Percentiles rank a stretch among this genome's conserved stretches.
These are phyloP conservation scores for Cyberlindnera sargentensis DNA, from an alignment of 805 yeast species.

Conservation along the genomic window DNA sequence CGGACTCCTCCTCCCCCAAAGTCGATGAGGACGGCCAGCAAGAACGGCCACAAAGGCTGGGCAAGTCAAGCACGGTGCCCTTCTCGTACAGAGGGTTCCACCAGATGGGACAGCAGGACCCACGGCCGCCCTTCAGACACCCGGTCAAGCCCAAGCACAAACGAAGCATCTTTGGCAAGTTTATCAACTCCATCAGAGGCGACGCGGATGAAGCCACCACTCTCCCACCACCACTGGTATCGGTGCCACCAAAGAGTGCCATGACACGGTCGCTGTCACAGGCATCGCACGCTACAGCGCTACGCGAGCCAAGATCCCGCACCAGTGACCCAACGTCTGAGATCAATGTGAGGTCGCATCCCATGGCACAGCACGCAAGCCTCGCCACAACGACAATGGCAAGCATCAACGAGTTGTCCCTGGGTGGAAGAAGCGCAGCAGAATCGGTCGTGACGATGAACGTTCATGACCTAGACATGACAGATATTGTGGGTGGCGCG, in stretches of 20 bases:
- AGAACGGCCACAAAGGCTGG: background rate
- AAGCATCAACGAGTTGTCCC: background rate
- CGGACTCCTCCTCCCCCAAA: constrained; percentile 5
- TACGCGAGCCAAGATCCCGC: background rate
- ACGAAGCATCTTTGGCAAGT: constrained; percentile 22
- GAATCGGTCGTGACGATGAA: constrained; percentile 33
- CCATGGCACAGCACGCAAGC: background rate
- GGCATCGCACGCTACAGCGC: constrained; percentile 7
- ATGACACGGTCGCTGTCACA: background rate
- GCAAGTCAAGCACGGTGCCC: constrained; percentile 12
- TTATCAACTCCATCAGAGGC: constrained; percentile 14
- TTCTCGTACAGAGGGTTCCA: constrained; percentile 26
- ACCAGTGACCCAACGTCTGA: background rate
- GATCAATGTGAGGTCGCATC: background rate
- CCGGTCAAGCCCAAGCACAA: constrained; percentile 38
- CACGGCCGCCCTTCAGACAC: constrained; percentile 40
- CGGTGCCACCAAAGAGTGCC: background rate
- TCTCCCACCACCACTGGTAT: background rate
- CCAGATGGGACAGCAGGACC: constrained; percentile 20
- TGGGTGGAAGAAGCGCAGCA: constrained; percentile 4
- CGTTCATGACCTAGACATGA: constrained; percentile 41
- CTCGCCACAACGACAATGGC: background rate
- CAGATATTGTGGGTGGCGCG: constrained; percentile 34
- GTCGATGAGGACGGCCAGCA: background rate
- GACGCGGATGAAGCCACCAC: no score